phyloP scores from a whole-genome alignment of 2,329 filamentous ascomycete genomes.

The Verticillium zaregamsianum region DNA sequence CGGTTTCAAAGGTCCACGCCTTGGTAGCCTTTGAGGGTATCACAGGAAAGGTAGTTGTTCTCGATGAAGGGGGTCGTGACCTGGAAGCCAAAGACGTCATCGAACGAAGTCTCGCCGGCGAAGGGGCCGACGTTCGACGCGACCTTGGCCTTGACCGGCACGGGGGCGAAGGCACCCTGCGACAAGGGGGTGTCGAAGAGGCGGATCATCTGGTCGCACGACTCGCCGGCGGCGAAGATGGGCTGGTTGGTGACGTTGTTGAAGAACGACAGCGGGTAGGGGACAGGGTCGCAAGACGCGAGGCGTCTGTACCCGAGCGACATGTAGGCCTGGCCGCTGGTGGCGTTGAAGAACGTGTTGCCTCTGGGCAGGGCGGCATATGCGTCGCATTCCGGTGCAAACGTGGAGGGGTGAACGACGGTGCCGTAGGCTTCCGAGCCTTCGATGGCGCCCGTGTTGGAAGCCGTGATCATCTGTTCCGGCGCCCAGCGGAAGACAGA shows the following conservation, averaged over 20 bases:
- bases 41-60: constrained; percentile 15
- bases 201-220: constrained; percentile 39
- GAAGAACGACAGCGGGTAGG: constrained; percentile 38
- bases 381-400: constrained; percentile 45
- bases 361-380: constrained; percentile 26
- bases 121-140: constrained; percentile 21
- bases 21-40: constrained; percentile 9
- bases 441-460: constrained; percentile 35
- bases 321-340: constrained; percentile 7
- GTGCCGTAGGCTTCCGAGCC: constrained; percentile 44
- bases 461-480: constrained; percentile 40
- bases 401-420: constrained; percentile 32
- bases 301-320: constrained; percentile 14
- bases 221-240: constrained; percentile 32
- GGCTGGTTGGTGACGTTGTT: constrained; percentile 52
- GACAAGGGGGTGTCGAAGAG: constrained; percentile 42
- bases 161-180: constrained; percentile 19
- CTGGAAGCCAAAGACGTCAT: constrained; percentile 11
- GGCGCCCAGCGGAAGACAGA: constrained; percentile 48
- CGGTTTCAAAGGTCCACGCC: not conserved
- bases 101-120: not conserved
- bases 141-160: constrained; percentile 19
- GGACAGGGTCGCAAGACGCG: constrained; percentile 6
- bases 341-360: constrained; percentile 13
- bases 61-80: constrained; percentile 14